Evolutionary conservation across 1,284 basidiomycete genomes (phyloP).

Genomic region (Ganoderma sinense): DNA sequence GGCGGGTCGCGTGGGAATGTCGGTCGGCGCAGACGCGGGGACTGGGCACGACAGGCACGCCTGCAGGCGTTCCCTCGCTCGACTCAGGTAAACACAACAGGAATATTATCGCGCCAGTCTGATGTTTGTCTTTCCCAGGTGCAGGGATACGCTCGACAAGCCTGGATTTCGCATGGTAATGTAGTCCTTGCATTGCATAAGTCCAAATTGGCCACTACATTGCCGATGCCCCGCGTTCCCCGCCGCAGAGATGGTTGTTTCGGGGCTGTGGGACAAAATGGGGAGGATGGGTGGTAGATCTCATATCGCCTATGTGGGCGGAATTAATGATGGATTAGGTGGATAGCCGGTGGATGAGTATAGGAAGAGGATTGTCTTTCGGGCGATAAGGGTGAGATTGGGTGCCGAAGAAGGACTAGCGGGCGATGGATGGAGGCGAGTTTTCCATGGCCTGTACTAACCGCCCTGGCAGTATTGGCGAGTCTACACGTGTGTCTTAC

Average conservation of each 20-base stretch:
- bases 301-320: slow-evolving; percentile 3
- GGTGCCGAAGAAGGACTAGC: slow-evolving; percentile 1
- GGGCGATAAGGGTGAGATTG: slow-evolving; percentile 10
- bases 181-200: neutral
- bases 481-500: slow-evolving; percentile 19
- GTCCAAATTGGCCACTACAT: too few relatives aligned
- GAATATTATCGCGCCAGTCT: neutral
- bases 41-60: neutral
- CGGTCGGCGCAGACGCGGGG: neutral
- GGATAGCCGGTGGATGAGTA: neutral
- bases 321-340: slow-evolving; percentile 2
- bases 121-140: neutral
- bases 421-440: neutral
- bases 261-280: neutral
- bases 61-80: neutral
- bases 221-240: neutral
- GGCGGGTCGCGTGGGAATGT: neutral
- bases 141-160: neutral
- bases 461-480: neutral
- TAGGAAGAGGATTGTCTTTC: neutral
- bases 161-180: neutral
- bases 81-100: neutral
- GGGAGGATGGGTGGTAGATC: neutral
- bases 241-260: neutral
- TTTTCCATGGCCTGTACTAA: neutral